Base-by-base conservation (phyloP, 306 rosid genomes). In the Prosopis cineraria region DNA sequence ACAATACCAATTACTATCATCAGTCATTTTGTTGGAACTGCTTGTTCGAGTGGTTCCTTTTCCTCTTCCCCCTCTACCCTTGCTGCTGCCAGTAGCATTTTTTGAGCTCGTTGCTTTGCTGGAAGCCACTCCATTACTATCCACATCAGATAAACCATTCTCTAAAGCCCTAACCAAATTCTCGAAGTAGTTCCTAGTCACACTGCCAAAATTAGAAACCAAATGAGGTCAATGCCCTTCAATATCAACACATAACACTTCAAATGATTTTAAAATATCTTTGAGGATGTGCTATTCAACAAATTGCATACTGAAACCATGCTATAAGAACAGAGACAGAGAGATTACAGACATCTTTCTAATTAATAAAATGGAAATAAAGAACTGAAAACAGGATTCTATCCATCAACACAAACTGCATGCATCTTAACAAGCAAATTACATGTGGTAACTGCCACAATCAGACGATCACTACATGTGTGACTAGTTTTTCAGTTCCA, bases 81-180 rank as follows among this genome's bases (percentile, higher is more conserved):
- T 84, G 66, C 85, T 82, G 77, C 86, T 82, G 43, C 88, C 81
- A 33, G 79, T 81, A 9, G 73, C 82, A 76, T 47, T 82, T 73
- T 82, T 84, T 55, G 88, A 81, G 83, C 85, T 87, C 0, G 84
- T 62, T 47, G 88, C 82, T 81, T 82, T 84, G 77, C 88, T 82
- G 53, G 81, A 76, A 78, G 88, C 74, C 30, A 84, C 86, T 44
- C 79, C 88, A 27, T 73, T 76, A 76, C 74, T 33, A 40, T 79
- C 86, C 76, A 90, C 91, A 78, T 88, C 91, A 10, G 90, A 30
- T 40, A 90, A 78, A 58, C 88, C 89, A 63, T 87, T 87, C 84
- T 90, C 94, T 78, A 90, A 80, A 29, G 94, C 91, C 33, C 78
- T 77, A 25, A 90, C 91, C 81, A 90, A 72, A 72, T 86, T 88